Evolutionary conservation across 2,329 filamentous ascomycete genomes (phyloP).

Genomic region (Pseudogymnoascus sp.): DNA sequence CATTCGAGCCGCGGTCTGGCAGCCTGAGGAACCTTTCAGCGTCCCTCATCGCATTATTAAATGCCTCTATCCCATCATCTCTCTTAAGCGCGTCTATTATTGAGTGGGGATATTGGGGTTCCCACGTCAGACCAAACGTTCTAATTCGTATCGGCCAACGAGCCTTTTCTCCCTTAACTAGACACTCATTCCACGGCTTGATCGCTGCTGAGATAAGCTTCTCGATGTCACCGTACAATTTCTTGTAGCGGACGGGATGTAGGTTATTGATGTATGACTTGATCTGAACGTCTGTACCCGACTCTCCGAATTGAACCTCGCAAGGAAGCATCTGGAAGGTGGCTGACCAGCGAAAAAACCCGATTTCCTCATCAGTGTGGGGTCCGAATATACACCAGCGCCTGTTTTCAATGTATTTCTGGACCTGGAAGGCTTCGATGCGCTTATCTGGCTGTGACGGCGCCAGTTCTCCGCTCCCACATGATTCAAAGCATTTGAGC

Average conservation of each 20-base stretch:
- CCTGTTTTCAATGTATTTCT: no score
- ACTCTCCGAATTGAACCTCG: slow-evolving; percentile 26
- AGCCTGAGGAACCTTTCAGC: slow-evolving; percentile 6
- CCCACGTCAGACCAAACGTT: slow-evolving; percentile 5
- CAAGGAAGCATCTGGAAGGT: slow-evolving; percentile 38
- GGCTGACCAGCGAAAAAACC: slow-evolving; percentile 24
- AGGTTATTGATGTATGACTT: slow-evolving; percentile 37
- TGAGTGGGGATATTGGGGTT: slow-evolving; percentile 3
- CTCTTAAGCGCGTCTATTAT: not conserved
- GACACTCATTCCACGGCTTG: slow-evolving; percentile 27
- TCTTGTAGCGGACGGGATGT: slow-evolving; percentile 28
- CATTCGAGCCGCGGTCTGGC: not conserved
- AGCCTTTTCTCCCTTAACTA: slow-evolving; percentile 12
- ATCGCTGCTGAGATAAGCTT: slow-evolving; percentile 27
- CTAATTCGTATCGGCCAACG: slow-evolving; percentile 10
- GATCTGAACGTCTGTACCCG: slow-evolving; percentile 19
- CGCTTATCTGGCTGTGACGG: not conserved
- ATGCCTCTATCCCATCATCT: not conserved
- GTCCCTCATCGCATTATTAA: not conserved
- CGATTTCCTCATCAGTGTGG: not conserved
- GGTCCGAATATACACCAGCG: no score
- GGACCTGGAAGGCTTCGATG: slow-evolving; percentile 16
- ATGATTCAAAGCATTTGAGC: not conserved
- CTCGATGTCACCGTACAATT: slow-evolving; percentile 32
- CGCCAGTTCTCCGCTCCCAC: not conserved